Evolutionary conservation across 257 asterid species (phyloP).

Genomic region (Solanum gandarillasii): DNA sequence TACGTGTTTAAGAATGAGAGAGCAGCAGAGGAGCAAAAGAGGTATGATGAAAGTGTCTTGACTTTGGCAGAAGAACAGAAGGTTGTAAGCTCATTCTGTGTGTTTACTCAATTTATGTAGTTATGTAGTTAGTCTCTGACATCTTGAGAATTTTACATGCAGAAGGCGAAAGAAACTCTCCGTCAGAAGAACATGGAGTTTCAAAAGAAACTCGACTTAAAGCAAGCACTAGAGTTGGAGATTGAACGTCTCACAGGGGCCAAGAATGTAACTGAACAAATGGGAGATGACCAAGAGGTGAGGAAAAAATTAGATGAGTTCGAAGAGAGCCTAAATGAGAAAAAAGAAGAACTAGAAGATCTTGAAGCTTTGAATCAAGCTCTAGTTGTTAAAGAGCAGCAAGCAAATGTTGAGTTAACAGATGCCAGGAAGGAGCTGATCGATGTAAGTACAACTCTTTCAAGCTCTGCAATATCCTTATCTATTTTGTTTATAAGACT

Average conservation of each 20-base stretch:
- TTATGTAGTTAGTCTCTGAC: background rate
- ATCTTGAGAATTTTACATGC: slow-evolving; percentile 8
- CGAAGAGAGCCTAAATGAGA: slow-evolving; percentile 43
- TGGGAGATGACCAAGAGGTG: slow-evolving; percentile 45
- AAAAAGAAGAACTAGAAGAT: slow-evolving; percentile 40
- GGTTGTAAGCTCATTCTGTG: slow-evolving; percentile 19
- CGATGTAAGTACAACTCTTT: slow-evolving; percentile 25
- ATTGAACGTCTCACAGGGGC: slow-evolving; percentile 50
- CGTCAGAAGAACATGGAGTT: slow-evolving; percentile 40
- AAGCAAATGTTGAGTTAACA: slow-evolving; percentile 50
- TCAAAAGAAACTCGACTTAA: slow-evolving; percentile 53
- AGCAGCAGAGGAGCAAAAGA: slow-evolving; percentile 57
- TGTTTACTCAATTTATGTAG: background rate
- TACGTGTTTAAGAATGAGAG: slow-evolving; percentile 32
- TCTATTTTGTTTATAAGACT: background rate
- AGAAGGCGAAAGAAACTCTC: slow-evolving; percentile 51
- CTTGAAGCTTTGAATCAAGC: slow-evolving; percentile 33
- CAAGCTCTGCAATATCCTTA: background rate
- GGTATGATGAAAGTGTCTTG: slow-evolving; percentile 35
- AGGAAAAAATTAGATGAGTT: slow-evolving; percentile 29
- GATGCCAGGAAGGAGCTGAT: slow-evolving; percentile 60
- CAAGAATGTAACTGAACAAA: slow-evolving; percentile 39
- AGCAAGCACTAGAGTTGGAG: slow-evolving; percentile 56
- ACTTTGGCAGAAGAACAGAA: slow-evolving; percentile 63
- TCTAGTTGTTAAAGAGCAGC: slow-evolving; percentile 45